Percentiles rank a stretch among this genome's conserved stretches.
phyloP scores from a whole-genome alignment of 2,329 filamentous ascomycete species.

The Talaromyces sp. region DNA sequence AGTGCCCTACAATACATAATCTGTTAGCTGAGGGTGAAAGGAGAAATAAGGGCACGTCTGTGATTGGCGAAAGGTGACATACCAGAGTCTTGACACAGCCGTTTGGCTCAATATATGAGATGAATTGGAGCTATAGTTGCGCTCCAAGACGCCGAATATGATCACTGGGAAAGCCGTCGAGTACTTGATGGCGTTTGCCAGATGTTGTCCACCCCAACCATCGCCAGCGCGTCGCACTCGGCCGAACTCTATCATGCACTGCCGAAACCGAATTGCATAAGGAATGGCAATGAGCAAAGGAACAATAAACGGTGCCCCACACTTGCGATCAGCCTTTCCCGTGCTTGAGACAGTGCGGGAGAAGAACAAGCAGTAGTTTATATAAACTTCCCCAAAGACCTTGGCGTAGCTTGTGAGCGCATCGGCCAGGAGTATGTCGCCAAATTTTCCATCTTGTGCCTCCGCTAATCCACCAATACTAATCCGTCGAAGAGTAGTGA shows the following conservation, averaged over 20 bases:
- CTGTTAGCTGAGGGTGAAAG: background rate
- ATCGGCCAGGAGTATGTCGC: slow-evolving; percentile 88
- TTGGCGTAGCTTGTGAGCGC: slow-evolving; percentile 93
- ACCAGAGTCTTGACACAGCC: slow-evolving; percentile 54
- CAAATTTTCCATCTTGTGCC: slow-evolving; percentile 84
- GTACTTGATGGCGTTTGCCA: slow-evolving; percentile 94
- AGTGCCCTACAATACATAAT: slow-evolving; percentile 53
- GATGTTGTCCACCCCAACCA: slow-evolving; percentile 77
- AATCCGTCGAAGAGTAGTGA: slow-evolving; percentile 71
- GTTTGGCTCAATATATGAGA: slow-evolving; percentile 49
- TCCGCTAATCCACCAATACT: slow-evolving; percentile 81
- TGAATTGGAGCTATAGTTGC: slow-evolving; percentile 52
- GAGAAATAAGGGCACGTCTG: background rate
- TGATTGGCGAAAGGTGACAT: slow-evolving; percentile 16
- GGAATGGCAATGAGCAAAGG: slow-evolving; percentile 81
- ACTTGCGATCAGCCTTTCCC: slow-evolving; percentile 71
- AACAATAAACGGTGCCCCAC: slow-evolving; percentile 73
- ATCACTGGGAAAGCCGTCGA: slow-evolving; percentile 91
- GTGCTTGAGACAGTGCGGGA: slow-evolving; percentile 66
- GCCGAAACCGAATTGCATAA: slow-evolving; percentile 78
- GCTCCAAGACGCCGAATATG: slow-evolving; percentile 68
- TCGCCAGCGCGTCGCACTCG: slow-evolving; percentile 58
- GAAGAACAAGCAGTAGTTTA: slow-evolving; percentile 88
- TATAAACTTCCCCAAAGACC: slow-evolving; percentile 82
- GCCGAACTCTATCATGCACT: slow-evolving; percentile 84